Conservation (phyloP, 192 early-diverging fungal genomes). For the Pilobolus umbonatus region DNA sequence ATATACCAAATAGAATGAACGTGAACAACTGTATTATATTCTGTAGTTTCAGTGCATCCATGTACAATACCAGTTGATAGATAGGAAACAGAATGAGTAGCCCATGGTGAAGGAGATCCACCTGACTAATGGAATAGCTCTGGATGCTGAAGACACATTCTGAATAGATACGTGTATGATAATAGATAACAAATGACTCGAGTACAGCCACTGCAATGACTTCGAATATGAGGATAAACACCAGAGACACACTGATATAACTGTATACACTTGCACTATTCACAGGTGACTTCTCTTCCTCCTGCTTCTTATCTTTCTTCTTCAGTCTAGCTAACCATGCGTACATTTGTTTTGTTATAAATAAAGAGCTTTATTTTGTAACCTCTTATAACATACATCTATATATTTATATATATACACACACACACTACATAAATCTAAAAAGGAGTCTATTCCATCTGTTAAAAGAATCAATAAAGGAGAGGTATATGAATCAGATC, state of each 20-base stretch:
- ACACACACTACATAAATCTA: too few species aligned
- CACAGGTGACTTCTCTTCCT: too few species aligned
- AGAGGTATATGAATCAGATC: too few species aligned
- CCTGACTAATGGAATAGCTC: not conserved
- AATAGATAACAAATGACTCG: not conserved
- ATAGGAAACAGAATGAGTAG: not conserved
- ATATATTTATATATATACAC: too few species aligned
- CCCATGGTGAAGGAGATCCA: slow-evolving; percentile 5
- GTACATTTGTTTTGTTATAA: too few species aligned
- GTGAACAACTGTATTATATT: not conserved
- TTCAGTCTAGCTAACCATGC: too few species aligned
- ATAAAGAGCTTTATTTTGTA: too few species aligned
- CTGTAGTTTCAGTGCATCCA: not conserved
- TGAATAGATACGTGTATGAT: not conserved
- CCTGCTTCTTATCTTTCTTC: too few species aligned
- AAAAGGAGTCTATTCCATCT: too few species aligned
- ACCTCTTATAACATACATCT: too few species aligned
- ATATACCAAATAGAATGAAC: not conserved
- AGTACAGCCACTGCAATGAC: not conserved
- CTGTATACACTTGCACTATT: too few species aligned
- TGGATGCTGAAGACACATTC: not conserved
- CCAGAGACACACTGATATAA: not conserved
- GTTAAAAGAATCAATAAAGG: too few species aligned
- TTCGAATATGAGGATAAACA: not conserved
- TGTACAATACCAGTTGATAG: not conserved